Conservation (phyloP, 176 grass and related monocot species). For the Phoenix dactylifera region DNA sequence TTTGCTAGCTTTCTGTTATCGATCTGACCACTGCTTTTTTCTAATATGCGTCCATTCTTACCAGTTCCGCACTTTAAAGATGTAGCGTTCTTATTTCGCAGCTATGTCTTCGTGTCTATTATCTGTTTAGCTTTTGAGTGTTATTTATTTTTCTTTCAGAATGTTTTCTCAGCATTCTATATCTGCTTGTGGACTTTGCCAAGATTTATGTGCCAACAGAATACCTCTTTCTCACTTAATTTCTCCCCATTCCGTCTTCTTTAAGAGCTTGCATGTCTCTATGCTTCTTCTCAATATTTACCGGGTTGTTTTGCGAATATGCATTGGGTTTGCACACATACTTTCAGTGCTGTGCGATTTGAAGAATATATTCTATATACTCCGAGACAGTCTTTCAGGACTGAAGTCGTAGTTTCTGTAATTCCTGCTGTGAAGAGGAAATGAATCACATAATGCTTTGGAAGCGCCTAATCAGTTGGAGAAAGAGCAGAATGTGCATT, state of each 20-base stretch:
- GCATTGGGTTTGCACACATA: neutral
- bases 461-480: slow-evolving; percentile 21
- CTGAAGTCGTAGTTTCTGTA: neutral
- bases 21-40: slow-evolving; percentile 24
- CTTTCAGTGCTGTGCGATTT: neutral
- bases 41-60: slow-evolving; percentile 46
- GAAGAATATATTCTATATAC: slow-evolving; percentile 16
- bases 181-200: slow-evolving; percentile 42
- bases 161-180: slow-evolving; percentile 25
- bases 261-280: slow-evolving; percentile 46
- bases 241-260: slow-evolving; percentile 64
- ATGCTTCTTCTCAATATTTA: slow-evolving; percentile 50
- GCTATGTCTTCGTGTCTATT: no score
- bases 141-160: slow-evolving; percentile 35
- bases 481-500: slow-evolving; percentile 20
- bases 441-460: slow-evolving; percentile 6
- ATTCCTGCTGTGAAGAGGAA: neutral
- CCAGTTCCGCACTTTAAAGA: slow-evolving; percentile 24
- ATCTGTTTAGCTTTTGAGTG: neutral
- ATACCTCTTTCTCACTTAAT: slow-evolving; percentile 43
- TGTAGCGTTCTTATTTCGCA: slow-evolving; percentile 26
- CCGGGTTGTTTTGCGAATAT: slow-evolving; percentile 26
- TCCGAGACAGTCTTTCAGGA: slow-evolving; percentile 17
- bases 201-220: slow-evolving; percentile 33
- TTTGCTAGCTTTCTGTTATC: slow-evolving; percentile 39